Base-by-base conservation (phyloP, 2,329 filamentous ascomycete genomes). In the Beauveria rudraprayagi region DNA sequence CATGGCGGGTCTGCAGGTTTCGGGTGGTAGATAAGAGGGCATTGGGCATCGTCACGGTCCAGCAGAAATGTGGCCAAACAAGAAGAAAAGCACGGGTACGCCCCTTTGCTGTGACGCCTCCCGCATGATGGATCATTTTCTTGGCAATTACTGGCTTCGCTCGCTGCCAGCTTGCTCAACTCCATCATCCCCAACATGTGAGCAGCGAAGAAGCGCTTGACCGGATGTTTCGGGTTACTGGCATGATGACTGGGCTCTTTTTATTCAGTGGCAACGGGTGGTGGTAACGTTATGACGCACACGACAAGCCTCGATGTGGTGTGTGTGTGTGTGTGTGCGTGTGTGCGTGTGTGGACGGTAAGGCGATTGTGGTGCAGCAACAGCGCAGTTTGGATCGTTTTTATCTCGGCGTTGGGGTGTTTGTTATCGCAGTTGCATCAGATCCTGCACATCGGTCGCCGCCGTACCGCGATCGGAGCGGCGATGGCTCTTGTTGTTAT, bases 11-110 rank as follows among this genome's bases (percentile, higher is more conserved):
- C 37, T 50, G 56, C 46, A 58, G 30, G 56, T 51, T 24, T 58
- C 56, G 56, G 56, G 30, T 50, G 56, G 8, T 11, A 58, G 56
- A 58, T 58, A 58, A 58, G 55, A 58, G 44, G 8, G n/a, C 30
- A 50, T 56, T 40, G 56, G 24, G 46, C 44, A 58, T 58, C 46
- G 34, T 24, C 17, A 41, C 34, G 44, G 30, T 41, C 56, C 55
- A 41, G 26, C 3, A 28, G 10, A 43, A 14, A n/a, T 22, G 16
- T 37, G n/a, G 6, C 10, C 16, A 8, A 28, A 10, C 9, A 28
- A 6, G 19, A 30, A 19, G 44, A 10, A 9, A 50, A 55, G 16
- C n/a, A 43, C 41, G 2, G 17, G 41, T 43, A 11, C 34, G 34
- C 34, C 34, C 14, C 34, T 37, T 37, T 37, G 11, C 34, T 37